A percentile compares a stretch with the other conserved stretches of the same genome.
These are phyloP conservation scores for Beverwykella pulmonaria DNA, from an alignment of 495 filamentous ascomycete genomes.

Conservation along the genomic window DNA sequence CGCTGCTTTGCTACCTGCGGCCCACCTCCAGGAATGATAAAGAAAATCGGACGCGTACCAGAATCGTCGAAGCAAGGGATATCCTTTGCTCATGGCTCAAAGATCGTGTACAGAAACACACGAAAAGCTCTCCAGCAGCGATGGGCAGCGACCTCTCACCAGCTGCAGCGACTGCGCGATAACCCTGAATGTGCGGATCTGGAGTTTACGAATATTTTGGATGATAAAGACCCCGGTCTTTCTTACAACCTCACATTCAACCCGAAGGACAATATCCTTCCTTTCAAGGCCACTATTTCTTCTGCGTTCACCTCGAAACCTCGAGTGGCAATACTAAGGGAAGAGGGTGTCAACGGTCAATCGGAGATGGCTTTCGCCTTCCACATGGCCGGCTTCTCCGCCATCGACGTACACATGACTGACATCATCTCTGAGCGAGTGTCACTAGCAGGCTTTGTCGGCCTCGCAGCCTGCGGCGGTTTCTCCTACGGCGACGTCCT, in stretches of 20 bases:
- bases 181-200: constrained; percentile 85
- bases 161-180: constrained; percentile 89
- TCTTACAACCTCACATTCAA: constrained; percentile 83
- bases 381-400: constrained; percentile 83
- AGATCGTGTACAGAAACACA: constrained; percentile 66
- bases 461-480: constrained; percentile 91
- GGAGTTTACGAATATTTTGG: constrained; percentile 77
- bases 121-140: constrained; percentile 79
- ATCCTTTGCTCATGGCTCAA: constrained; percentile 69
- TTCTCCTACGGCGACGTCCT: constrained; percentile 98
- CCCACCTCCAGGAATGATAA: constrained; percentile 76
- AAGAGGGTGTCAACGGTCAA: constrained; percentile 94
- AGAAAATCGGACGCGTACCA: constrained; percentile 76
- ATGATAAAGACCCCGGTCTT: constrained; percentile 78
- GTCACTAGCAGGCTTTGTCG: constrained; percentile 78
- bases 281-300: constrained; percentile 68
- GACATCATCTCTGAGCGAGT: constrained; percentile 78
- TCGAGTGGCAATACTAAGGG: constrained; percentile 88
- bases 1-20: constrained; percentile 91
- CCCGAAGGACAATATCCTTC: constrained; percentile 72
- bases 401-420: constrained; percentile 95
- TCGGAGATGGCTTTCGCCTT: constrained; percentile 98
- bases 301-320: constrained; percentile 74
- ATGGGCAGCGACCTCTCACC: constrained; percentile 85
- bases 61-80: constrained; percentile 75